Base-by-base conservation (phyloP, 108 stramenopile species). In the Nitzschia sp. region DNA sequence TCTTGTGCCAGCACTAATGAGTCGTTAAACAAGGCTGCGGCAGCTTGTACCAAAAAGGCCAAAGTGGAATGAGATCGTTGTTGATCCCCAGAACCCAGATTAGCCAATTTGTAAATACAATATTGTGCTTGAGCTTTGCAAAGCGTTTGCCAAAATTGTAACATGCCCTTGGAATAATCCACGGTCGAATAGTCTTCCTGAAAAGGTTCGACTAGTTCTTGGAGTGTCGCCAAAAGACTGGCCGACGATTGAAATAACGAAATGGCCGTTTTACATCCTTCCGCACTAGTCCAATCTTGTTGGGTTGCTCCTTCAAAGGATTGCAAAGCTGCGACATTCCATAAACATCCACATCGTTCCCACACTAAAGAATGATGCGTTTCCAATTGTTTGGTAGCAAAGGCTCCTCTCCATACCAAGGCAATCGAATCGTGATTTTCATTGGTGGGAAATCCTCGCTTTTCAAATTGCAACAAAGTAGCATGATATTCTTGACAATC, bases 401-500 rank as follows among this genome's bases (percentile, higher is more conserved):
- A 70, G 11, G 84, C 80, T 1, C 61, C 80, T 32, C 55, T 72
- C 84, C 84, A 85, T 24, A 53, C 66, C 32, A 85, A 48, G 11
- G 32, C 15, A 3, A 75, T 61, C 3, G 46, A 27, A 4, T 4
- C 30, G 26, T 57, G 27, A 54, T 66, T 58, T 28, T 72, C 71
- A 3, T 57, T 13, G 18, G 80, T 79, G 3, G 81, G 84, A 66
- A 85, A 82, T 13, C 81, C 84, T 27, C 60, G 74, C 49, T 71
- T 57, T 47, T 81, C 84, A 60, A 82, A 81, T 48, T 69, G 75
- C 38, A 82, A 61, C 46, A 85, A 63, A 18, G 71, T 67, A 18
- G 84, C 84, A 55, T 85, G 78, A 58, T 85, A 85, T 28, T 85
- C 84, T 23, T 73, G 66, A 38, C 72, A 71, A 61, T 85, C 84